These are phyloP conservation scores for Somion occarium DNA, from an alignment of 1,284 basidiomycete species.

Conservation along the genomic window DNA sequence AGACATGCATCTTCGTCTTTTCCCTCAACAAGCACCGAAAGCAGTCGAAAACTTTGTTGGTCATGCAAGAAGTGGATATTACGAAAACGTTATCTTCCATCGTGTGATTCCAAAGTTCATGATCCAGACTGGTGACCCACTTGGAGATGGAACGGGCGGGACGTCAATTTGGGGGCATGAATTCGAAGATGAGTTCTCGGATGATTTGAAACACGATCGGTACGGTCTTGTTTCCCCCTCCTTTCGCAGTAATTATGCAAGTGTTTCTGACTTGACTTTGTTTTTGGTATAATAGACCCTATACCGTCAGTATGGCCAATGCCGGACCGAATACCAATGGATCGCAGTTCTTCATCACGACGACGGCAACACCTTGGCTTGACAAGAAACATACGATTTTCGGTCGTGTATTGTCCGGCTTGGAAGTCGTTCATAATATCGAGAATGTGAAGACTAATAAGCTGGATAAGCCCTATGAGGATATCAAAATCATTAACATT, in stretches of 20 bases:
- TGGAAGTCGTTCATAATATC: slow-evolving; percentile 57
- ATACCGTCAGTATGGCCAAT: slow-evolving; percentile 99
- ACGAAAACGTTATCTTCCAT: slow-evolving; percentile 94
- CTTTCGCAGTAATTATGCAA: slow-evolving; percentile 11
- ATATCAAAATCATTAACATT: slow-evolving; percentile 84
- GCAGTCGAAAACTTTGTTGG: slow-evolving; percentile 98
- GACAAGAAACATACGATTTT: slow-evolving; percentile 97
- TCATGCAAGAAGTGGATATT: slow-evolving; percentile 89
- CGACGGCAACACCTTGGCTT: slow-evolving; percentile 92
- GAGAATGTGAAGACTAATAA: slow-evolving; percentile 73
- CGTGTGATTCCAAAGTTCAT: slow-evolving; percentile 99
- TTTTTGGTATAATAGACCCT: slow-evolving; percentile 64
- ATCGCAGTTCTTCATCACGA: slow-evolving; percentile 98
- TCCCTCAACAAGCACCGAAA: slow-evolving; percentile 89
- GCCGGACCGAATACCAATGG: slow-evolving; percentile 93
- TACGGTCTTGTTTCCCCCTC: slow-evolving; percentile 28
- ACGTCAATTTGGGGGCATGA: slow-evolving; percentile 91
- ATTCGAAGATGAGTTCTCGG: slow-evolving; percentile 95
- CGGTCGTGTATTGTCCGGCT: slow-evolving; percentile 65
- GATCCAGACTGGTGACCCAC: slow-evolving; percentile 97
- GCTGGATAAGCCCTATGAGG: slow-evolving; percentile 83
- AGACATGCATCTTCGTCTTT: slow-evolving; percentile 89
- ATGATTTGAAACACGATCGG: slow-evolving; percentile 88
- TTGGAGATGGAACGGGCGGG: slow-evolving; percentile 98
- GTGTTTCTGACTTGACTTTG: slow-evolving; percentile 3